A percentile compares a stretch with the other conserved stretches of the same genome.
Evolutionary conservation across 2,329 filamentous ascomycete genomes (phyloP).

Genomic region (Scytalidium lignicola): DNA sequence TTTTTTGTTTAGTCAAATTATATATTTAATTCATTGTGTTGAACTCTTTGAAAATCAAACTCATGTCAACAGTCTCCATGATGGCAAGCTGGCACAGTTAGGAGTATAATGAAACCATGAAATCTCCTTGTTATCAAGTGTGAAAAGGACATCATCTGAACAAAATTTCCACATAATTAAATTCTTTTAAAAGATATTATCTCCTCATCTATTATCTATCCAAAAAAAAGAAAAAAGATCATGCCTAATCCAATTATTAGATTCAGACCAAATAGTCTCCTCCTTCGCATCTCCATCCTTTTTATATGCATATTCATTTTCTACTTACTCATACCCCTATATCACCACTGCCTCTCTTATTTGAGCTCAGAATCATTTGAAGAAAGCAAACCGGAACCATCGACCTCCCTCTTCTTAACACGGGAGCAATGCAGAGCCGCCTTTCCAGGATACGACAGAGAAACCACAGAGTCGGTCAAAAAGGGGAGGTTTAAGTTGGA

Average conservation of each 20-base stretch:
- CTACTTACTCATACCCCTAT: not conserved
- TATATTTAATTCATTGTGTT: no score
- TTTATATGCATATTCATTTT: not conserved
- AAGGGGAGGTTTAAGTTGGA: constrained; percentile 39
- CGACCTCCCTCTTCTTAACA: constrained; percentile 26
- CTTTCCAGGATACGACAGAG: constrained; percentile 42
- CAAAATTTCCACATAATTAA: no score
- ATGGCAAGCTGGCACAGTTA: no score
- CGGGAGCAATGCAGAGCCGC: constrained; percentile 36
- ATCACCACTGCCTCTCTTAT: not conserved
- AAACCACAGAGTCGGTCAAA: constrained; percentile 40
- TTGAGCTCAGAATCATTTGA: not conserved
- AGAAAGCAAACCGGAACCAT: not conserved
- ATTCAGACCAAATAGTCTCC: not conserved
- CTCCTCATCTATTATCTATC: no score
- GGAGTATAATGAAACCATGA: no score
- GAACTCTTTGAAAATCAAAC: no score
- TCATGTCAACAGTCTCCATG: no score
- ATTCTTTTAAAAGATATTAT: no score
- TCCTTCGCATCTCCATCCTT: not conserved
- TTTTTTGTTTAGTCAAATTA: no score
- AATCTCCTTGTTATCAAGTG: no score
- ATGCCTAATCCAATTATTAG: not conserved
- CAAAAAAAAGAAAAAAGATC: not conserved
- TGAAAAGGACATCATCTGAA: no score